These are phyloP conservation scores for Leucocoprinus leucothites DNA, from an alignment of 768 basidiomycete species.

Conservation along the genomic window DNA sequence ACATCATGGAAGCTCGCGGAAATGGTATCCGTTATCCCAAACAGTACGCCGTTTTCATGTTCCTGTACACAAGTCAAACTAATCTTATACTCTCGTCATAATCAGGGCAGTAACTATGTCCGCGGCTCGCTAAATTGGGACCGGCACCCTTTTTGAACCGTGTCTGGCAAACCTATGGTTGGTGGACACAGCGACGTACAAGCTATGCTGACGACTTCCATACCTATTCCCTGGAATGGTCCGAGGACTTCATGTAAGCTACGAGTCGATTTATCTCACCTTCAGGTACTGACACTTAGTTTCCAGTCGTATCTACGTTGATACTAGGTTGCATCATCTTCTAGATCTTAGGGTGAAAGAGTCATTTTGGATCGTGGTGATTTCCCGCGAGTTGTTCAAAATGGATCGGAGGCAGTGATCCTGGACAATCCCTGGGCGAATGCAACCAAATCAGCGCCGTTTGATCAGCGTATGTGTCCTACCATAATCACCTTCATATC, in stretches of 20 bases:
- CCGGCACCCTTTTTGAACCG: constrained; percentile 63
- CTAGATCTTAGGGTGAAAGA: constrained; percentile 62
- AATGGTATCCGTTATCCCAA: constrained; percentile 62
- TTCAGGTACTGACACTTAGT: constrained; percentile 3
- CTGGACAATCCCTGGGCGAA: constrained; percentile 76
- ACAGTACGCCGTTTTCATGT: constrained; percentile 39
- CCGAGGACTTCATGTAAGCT: constrained; percentile 69
- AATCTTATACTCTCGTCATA: not conserved
- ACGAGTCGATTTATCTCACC: constrained; percentile 16
- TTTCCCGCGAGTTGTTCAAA: constrained; percentile 65
- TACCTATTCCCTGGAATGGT: constrained; percentile 85
- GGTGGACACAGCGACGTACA: constrained; percentile 64
- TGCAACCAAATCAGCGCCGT: constrained; percentile 73
- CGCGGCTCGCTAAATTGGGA: constrained; percentile 74
- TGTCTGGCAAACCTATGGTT: constrained; percentile 74
- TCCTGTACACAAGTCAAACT: not conserved
- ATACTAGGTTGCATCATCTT: constrained; percentile 74
- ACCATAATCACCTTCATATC: not conserved
- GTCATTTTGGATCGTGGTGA: constrained; percentile 77
- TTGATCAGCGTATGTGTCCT: constrained; percentile 65
- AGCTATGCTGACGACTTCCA: constrained; percentile 76
- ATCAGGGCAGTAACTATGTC: constrained; percentile 62
- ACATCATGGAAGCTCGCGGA: constrained; percentile 75
- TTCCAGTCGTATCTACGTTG: constrained; percentile 74
- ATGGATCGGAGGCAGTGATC: constrained; percentile 61